Base-by-base conservation (phyloP, 176 grass and related monocot species). In the Rhipidocladum racemiflorum region DNA sequence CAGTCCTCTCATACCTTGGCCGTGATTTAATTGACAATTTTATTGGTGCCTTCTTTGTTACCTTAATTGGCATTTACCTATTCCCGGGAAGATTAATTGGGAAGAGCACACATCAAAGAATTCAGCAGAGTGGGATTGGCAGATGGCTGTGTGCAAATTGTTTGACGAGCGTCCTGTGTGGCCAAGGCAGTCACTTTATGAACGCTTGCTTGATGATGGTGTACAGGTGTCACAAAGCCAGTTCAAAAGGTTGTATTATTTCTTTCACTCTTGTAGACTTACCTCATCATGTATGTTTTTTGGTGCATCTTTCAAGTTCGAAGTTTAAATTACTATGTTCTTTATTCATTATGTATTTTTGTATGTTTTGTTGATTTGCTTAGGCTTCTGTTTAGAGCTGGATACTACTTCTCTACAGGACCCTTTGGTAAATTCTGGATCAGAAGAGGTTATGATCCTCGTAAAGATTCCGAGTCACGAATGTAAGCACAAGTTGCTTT, bases 321-420 rank as follows among this genome's bases (percentile, higher is more conserved):
- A 56, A 23, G 54, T 85, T 69, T 53, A 7, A 48, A 73, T 53
- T 70, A 44, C 44, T 27, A 30, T 35, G 53, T 63, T 67, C 17
- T 78, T 76, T 20, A 54, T 57, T 85, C 44, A 21, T 61, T 68
- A 20, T 65, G 48, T 61, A 25, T 67, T 81, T 39, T 84, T 49
- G 20, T 70, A 70, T 84, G 54, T n/a, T 65, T 40, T 84, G 53
- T 81, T 81, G n/a, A 65, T 74, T 59, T 85, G 30, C 57, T 42
- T 66, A 97, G 95, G 84, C 90, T 95, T 95, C 87, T 93, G 63
- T 98, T 98, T 86, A 89, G 93, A 95, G 90, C 92, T 80, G 95
- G 88, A 76, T 98, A 98, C 81, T 98, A 98, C 82, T 98, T 95
- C 71, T 90, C 92, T 27, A 95, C 86, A 68, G 92, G 95, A 85